A percentile compares a stretch with the other conserved stretches of the same genome.
phyloP scores from a whole-genome alignment of 441 rosid species.

The Theobroma grandiflorum region DNA sequence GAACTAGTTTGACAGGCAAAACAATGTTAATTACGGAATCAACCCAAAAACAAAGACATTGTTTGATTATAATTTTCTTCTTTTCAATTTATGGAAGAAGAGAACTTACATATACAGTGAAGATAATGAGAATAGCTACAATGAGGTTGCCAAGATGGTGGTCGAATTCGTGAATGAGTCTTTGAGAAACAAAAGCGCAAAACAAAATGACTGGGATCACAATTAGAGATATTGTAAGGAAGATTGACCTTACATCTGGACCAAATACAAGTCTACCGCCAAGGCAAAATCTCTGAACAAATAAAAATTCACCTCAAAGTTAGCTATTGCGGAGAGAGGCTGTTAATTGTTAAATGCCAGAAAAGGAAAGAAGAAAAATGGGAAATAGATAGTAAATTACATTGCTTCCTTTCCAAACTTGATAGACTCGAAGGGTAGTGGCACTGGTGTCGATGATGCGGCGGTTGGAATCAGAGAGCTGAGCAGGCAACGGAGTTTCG shows the following conservation, averaged over 20 bases:
- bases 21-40: neutral
- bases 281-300: slow-evolving; percentile 21
- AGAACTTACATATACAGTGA: slow-evolving; percentile 61
- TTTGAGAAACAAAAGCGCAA: slow-evolving; percentile 62
- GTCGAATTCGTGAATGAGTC: slow-evolving; percentile 44
- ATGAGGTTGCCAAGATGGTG: slow-evolving; percentile 49
- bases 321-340: neutral
- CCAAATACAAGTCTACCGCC: slow-evolving; percentile 34
- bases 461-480: slow-evolving; percentile 52
- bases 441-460: slow-evolving; percentile 39
- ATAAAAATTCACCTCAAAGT: neutral
- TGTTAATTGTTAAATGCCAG: neutral
- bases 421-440: slow-evolving; percentile 52
- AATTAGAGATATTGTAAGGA: slow-evolving; percentile 32
- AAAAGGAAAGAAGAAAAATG: slow-evolving; percentile 27
- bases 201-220: slow-evolving; percentile 39
- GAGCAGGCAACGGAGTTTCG: slow-evolving; percentile 38
- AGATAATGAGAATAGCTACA: slow-evolving; percentile 43
- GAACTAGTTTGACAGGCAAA: slow-evolving; percentile 33
- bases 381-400: slow-evolving; percentile 30
- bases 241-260: slow-evolving; percentile 32
- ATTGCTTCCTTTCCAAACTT: slow-evolving; percentile 73
- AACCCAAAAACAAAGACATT: neutral
- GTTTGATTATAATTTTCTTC: too few relatives aligned
- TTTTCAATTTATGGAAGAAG: slow-evolving; percentile 2